Evolutionary conservation across 2,329 filamentous ascomycete species (phyloP).

Genomic region (Nectriaceae sp.): DNA sequence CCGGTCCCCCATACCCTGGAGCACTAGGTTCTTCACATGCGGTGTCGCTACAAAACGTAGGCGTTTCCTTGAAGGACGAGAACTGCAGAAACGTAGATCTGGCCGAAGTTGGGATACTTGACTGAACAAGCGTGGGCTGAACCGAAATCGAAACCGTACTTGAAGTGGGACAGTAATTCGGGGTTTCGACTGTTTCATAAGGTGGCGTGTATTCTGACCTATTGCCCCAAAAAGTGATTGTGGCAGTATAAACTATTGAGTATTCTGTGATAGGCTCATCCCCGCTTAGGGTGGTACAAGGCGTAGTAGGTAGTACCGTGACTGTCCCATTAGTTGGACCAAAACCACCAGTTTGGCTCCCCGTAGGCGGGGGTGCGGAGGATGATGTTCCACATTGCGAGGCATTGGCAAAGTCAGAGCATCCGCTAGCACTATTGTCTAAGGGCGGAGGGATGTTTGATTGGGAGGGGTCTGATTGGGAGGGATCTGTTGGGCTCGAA

Average conservation of each 20-base stretch:
- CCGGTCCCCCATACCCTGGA: neutral
- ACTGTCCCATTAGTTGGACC: neutral
- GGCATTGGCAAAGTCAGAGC: too few species aligned
- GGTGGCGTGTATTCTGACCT: conserved; percentile 48
- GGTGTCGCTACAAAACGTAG: neutral
- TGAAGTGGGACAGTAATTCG: conserved; percentile 43
- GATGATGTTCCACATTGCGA: neutral
- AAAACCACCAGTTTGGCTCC: too few species aligned
- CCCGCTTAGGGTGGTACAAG: conserved; percentile 34
- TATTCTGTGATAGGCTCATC: conserved; percentile 40
- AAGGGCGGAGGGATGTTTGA: too few species aligned
- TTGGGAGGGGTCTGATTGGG: too few species aligned
- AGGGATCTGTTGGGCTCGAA: neutral
- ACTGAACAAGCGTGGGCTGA: too few species aligned
- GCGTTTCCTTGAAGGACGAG: too few species aligned
- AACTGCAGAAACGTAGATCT: too few species aligned
- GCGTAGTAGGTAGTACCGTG: neutral
- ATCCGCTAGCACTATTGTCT: too few species aligned
- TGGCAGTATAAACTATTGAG: conserved; percentile 50
- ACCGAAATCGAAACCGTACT: too few species aligned
- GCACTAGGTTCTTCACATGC: neutral
- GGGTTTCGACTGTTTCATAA: conserved; percentile 43
- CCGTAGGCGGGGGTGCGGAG: too few species aligned
- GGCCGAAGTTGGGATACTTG: too few species aligned
- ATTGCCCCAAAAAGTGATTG: conserved; percentile 50